Evolutionary conservation across 179 eudicot genomes (phyloP).

Genomic region (Camellia oleifera): DNA sequence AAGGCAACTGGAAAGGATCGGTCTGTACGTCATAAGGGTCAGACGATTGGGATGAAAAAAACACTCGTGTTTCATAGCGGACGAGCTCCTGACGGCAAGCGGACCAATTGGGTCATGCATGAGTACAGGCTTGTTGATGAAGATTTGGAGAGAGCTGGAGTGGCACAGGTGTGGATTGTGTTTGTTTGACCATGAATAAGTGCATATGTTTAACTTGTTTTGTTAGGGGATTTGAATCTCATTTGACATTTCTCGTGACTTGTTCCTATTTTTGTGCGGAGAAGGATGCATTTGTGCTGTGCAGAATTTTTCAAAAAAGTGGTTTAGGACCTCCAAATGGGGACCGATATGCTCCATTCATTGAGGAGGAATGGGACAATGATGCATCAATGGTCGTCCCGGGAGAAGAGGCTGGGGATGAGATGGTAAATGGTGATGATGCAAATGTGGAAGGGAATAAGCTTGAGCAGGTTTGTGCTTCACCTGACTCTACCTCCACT

Average conservation of each 20-base stretch:
- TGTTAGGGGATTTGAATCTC: constrained; percentile 11
- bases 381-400: constrained; percentile 61
- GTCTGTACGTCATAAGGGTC: constrained; percentile 62
- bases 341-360: constrained; percentile 93
- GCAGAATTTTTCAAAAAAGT: constrained; percentile 94
- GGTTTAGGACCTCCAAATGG: constrained; percentile 96
- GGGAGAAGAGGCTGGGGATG: constrained; percentile 83
- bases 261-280: constrained; percentile 30
- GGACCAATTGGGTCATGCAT: constrained; percentile 99
- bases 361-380: constrained; percentile 95
- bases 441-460: constrained; percentile 58
- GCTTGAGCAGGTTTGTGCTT: constrained; percentile 35
- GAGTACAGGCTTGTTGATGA: constrained; percentile 84
- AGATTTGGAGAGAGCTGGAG: constrained; percentile 69
- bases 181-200: constrained; percentile 1
- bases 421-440: constrained; percentile 61
- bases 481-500: not conserved
- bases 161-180: constrained; percentile 56
- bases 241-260: constrained; percentile 12
- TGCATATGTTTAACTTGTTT: not conserved
- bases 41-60: constrained; percentile 90
- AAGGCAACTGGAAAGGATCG: constrained; percentile 97
- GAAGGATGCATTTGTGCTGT: constrained; percentile 86
- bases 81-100: constrained; percentile 93
- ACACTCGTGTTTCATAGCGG: constrained; percentile 95